Evolutionary conservation across 805 yeast genomes (phyloP), one percentile per base, ranked within the genome.

Genomic region (Candida sithepensis): DNA sequence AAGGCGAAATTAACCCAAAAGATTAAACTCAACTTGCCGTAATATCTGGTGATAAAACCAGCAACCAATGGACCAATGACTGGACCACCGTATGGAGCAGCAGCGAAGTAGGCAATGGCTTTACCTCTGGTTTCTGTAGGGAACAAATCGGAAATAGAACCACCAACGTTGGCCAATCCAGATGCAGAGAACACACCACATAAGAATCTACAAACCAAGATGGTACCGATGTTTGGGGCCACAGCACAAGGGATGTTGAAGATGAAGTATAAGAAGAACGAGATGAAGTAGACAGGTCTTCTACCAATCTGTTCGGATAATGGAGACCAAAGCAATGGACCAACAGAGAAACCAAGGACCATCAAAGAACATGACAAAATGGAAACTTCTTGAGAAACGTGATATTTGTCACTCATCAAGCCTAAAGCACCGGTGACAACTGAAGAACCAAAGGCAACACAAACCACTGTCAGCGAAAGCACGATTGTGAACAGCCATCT

Each of bases 1-100:
- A 90, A 88, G 3, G 91, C 96, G 88, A 90, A 79, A 64, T 89
- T 90, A 47, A 88, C 91, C 97, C 97, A 90, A 53, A 86, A 79
- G 61, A 90, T 78, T 34, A 88, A 64, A 41, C 84, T 90, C 60
- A 81, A 74, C 56, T 85, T 72, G 16, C 74, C 77, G n/a, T 92
- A 77, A 50, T 82, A 79, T 43, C 85, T 82, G 48, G 83, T 75
- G 59, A 90, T 82, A 72, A 89, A 90, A 36, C 97, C 96, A 59
- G 88, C 86, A 33, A 88, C 89, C 45, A 90, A 68, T 3, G 96
- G 96, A 32, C 96, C 97, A 42, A 89, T 68, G 34, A 88, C 95
- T 1, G 97, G 97, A 44, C 96, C 97, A 53, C 91, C 84, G 66
- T 89, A 90, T 2, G 97, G 97, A 49, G 94, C 89, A 60, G 88